Conservation (phyloP, 129 eudicot species). For the Saussurea involucrata region DNA sequence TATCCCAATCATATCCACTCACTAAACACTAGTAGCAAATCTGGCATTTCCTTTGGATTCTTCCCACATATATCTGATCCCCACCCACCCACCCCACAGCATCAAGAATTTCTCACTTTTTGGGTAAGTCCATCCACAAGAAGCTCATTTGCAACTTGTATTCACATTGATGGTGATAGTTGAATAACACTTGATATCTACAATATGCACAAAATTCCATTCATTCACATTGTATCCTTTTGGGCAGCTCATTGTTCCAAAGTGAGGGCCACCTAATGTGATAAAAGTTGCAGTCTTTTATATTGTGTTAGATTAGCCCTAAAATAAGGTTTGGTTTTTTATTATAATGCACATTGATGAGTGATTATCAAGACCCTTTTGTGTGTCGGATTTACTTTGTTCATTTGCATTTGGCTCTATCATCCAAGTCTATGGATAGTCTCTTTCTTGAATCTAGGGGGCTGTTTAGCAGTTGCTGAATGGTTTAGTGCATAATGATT, state of each 20-base stretch:
- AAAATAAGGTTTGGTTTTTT: slow-evolving; percentile 4
- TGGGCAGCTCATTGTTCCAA: slow-evolving; percentile 1
- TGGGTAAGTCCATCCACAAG: slow-evolving; percentile 21
- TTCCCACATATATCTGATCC: slow-evolving; percentile 6
- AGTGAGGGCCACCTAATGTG: background rate
- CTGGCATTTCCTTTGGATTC: slow-evolving; percentile 23
- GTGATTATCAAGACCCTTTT: background rate
- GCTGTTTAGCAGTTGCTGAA: no score
- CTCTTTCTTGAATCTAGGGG: background rate
- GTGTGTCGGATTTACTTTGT: background rate
- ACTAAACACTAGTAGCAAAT: slow-evolving; percentile 17
- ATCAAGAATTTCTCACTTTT: slow-evolving; percentile 30
- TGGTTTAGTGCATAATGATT: no score
- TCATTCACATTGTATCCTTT: background rate
- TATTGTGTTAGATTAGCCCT: background rate
- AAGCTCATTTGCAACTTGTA: slow-evolving; percentile 32
- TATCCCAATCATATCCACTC: slow-evolving; percentile 12
- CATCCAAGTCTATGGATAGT: background rate
- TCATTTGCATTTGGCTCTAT: background rate
- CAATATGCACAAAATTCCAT: slow-evolving; percentile 15
- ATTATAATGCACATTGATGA: background rate
- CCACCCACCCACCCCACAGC: background rate
- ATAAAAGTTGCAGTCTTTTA: slow-evolving; percentile 8
- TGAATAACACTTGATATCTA: slow-evolving; percentile 3
- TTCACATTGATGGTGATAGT: slow-evolving; percentile 26